Conservation (phyloP, 257 asterid species). For the Scutellaria galericulata region DNA sequence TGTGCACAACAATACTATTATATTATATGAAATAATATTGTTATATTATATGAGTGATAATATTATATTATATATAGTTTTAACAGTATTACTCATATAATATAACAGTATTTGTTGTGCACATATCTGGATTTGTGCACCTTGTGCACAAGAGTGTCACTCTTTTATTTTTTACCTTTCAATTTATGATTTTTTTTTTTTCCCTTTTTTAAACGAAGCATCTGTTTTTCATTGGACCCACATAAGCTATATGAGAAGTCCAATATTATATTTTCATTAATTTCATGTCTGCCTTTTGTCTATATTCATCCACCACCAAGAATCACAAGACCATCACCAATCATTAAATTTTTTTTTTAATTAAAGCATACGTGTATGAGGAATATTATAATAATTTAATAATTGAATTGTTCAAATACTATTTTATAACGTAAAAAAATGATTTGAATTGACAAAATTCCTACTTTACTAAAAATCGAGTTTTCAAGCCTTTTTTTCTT, state of each 20-base stretch:
- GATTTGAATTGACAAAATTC: not conserved
- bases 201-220: constrained; percentile 10
- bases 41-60: too few species aligned
- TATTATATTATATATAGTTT: too few species aligned
- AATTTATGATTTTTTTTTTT: not conserved
- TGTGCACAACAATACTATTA: too few species aligned
- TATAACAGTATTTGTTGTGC: too few species aligned
- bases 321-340: constrained; percentile 30
- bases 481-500: not conserved
- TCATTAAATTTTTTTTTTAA: constrained; percentile 23
- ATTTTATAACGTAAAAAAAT: not conserved
- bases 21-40: too few species aligned
- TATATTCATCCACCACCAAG: constrained; percentile 34
- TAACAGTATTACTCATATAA: too few species aligned
- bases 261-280: constrained; percentile 36
- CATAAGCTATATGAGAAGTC: constrained; percentile 5
- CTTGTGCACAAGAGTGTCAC: too few species aligned
- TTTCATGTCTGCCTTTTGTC: constrained; percentile 45
- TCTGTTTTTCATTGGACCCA: constrained; percentile 33
- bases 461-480: not conserved
- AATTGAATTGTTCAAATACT: not conserved
- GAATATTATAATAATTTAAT: not conserved
- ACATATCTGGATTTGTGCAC: too few species aligned
- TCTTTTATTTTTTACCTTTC: not conserved
- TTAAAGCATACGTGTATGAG: constrained; percentile 10